phyloP scores from a whole-genome alignment of 2,329 filamentous ascomycete genomes.

The Volutella citrinella region DNA sequence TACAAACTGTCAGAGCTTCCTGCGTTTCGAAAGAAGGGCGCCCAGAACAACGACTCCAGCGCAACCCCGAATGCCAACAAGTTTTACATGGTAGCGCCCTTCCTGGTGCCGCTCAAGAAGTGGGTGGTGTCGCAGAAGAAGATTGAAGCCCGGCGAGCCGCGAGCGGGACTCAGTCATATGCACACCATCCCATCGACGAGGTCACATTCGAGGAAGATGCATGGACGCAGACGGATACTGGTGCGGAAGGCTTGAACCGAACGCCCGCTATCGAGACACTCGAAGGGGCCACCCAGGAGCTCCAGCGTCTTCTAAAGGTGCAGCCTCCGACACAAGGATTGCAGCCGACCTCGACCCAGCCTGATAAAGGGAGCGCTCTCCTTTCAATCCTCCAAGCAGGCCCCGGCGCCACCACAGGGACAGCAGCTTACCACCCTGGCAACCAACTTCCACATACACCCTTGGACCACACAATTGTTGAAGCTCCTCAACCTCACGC shows the following conservation, averaged over 20 bases:
- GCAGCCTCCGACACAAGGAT: constrained; percentile 49
- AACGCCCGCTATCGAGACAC: constrained; percentile 41
- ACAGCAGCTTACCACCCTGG: constrained; percentile 13
- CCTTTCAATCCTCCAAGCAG: constrained; percentile 50
- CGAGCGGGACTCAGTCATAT: constrained; percentile 39
- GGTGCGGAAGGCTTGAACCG: constrained; percentile 27
- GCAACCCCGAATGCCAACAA: constrained; percentile 69
- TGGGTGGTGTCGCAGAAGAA: constrained; percentile 88
- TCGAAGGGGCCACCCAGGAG: constrained; percentile 50
- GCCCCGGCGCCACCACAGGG: constrained; percentile 9
- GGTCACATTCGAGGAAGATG: constrained; percentile 60
- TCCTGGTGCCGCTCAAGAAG: constrained; percentile 78
- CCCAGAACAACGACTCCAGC: constrained; percentile 51
- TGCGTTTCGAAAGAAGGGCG: constrained; percentile 69
- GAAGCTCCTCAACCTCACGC: constrained; percentile 52
- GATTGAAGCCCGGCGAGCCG: constrained; percentile 53
- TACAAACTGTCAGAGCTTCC: constrained; percentile 87
- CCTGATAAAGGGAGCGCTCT: constrained; percentile 50
- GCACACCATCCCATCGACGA: constrained; percentile 49
- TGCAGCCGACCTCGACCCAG: constrained; percentile 33
- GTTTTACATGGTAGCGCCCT: constrained; percentile 98
- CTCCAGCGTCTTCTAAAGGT: constrained; percentile 55
- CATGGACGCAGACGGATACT: constrained; percentile 39
- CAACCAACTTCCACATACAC: constrained; percentile 43
- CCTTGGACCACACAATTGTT: constrained; percentile 50